Base-by-base conservation (phyloP, 768 basidiomycete species). In the Phaeolepiota aurea region DNA sequence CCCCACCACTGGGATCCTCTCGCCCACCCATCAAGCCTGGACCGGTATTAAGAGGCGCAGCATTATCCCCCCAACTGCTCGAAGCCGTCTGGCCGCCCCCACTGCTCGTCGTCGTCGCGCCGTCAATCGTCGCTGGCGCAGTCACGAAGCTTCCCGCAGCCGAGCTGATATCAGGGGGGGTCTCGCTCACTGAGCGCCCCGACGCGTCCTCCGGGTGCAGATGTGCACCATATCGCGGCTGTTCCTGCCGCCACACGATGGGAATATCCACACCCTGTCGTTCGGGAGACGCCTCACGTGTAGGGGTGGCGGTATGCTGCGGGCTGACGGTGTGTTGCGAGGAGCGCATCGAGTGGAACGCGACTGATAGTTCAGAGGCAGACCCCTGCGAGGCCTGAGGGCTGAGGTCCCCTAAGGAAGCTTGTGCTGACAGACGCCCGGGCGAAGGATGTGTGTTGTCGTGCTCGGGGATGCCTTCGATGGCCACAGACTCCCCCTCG, bases 81-180 rank as follows among this genome's bases (percentile, higher is more conserved):
- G 66, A 57, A 13, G 68, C 62, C 25, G 66, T 70, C n/a, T n/a
- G n/a, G 16, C 59, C 58, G 22, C 63, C 69, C 40, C 47, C 49
- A 34, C 46, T 48, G 35, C 72, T 69, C 40, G 74, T 78, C 52
- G 71, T 68, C 13, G 79, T 79, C 46, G 70, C 65, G 16, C 75
- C 73, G 12, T 69, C 68, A 9, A 80, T 54, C 4, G 79, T 82
- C 35, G 72, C 69, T 31, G 84, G 69, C 13, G 74, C 72, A 3
- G 83, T 83, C 15, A 85, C 69, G 48, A 84, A 82, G 42, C 82
- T 85, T 44, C 69, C 69, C 2, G 75, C 69, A 10, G 83, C 82
- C 0, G 80, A 81, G 55, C 82, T 84, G 52, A 86, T 69, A 54
- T 80, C 80, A 0, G 72, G 69, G 28, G 63, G 73, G 49, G 73